Base-by-base conservation (phyloP, 2,329 filamentous ascomycete species). In the Domatiomyces catenatus region DNA sequence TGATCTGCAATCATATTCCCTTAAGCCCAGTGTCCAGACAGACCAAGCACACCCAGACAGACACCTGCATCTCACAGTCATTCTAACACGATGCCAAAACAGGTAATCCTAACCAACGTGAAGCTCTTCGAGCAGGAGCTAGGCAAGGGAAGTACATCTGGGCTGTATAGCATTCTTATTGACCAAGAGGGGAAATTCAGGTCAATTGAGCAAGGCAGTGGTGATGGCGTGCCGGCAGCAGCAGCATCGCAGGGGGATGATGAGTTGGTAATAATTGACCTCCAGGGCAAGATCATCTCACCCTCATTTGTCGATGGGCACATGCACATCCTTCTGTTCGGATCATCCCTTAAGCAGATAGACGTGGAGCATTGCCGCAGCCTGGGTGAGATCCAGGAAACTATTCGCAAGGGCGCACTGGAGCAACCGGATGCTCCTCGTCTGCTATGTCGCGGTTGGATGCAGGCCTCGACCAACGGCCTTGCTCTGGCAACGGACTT, bases 241-340 rank as follows among this genome's bases (percentile, higher is more conserved):
- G n/a, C n/a, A n/a, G n/a, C n/a, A n/a, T n/a, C n/a, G 10, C 32
- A 17, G 50, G 62, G 12, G 48, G 52, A n/a, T n/a, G n/a, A n/a
- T 3, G 43, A 8, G 6, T 20, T 20, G 15, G 28, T 59, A 10
- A 42, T 59, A 10, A 42, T 61, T 50, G 66, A 73, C 52, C 58
- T 74, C 3, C 46, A 64, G 1, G 58, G 63, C 15, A 61, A 60
- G 8, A 60, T 69, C 36, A 62, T 74, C 1, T 56, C 71, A 2
- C 71, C 72, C 0, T 67, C 69, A 3, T 75, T 75, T 54, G 69
- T 75, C 42, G 72, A 75, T 55, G 69, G 66, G 5, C 72, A 75
- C 49, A 70, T 72, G 60, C 72, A 75, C 53, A 66, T 75, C 24
- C 58, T 75, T 4, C 63, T 72, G n/a, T 69, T 72, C n/a, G 71